Base-by-base conservation (phyloP, 73 alveolate species). In the Breviolum minutum region DNA sequence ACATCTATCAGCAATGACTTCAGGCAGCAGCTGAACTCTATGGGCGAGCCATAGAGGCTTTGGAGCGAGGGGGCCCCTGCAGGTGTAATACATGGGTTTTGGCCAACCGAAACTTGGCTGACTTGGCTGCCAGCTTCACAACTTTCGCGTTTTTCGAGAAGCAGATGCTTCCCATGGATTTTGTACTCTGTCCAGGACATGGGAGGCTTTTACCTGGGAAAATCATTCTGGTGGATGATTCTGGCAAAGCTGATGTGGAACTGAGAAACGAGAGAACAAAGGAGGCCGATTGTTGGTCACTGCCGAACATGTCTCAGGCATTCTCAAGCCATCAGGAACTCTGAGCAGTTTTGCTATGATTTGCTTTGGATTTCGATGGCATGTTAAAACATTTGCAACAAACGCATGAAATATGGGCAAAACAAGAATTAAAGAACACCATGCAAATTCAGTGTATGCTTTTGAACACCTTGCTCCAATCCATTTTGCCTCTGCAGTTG, bases 1-100 rank as follows among this genome's bases (percentile, higher is more conserved):
- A 29, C 26, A 12, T 32, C 62, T 22, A 27, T 27, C 26, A 29
- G 1, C 29, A 20, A 20, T 4, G 4, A 71, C 29, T 63, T 30
- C 73, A 88, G 95, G 95, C 95, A 7, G 95, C 95, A 9, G 84
- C 95, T 19, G 95, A 88, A 12, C 74, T 88, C 85, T 88, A 88
- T 29, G 71, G 71, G 20, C 83, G 85, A 26, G 95, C 85, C 8
- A n/a, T 88, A 29, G 29, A 88, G 22, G 84, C 80, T 19, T 74
- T 88, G 69, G 95, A 88, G 95, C 68, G 70, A 2, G 94, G 29
- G 69, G 40, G 61, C 29, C 76, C 94, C 63, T 54, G 85, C 61
- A 26, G 11, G 66, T 14, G 32, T 66, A 30, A 63, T 77, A 8
- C 27, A 26, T 88, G 95, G 95, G 85, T 88, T 17, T 20, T 88